A percentile compares a stretch with the other conserved stretches of the same genome.
These are phyloP conservation scores for Hyaloperonospora brassicae DNA, from an alignment of 352 stramenopile genomes.

Conservation along the genomic window DNA sequence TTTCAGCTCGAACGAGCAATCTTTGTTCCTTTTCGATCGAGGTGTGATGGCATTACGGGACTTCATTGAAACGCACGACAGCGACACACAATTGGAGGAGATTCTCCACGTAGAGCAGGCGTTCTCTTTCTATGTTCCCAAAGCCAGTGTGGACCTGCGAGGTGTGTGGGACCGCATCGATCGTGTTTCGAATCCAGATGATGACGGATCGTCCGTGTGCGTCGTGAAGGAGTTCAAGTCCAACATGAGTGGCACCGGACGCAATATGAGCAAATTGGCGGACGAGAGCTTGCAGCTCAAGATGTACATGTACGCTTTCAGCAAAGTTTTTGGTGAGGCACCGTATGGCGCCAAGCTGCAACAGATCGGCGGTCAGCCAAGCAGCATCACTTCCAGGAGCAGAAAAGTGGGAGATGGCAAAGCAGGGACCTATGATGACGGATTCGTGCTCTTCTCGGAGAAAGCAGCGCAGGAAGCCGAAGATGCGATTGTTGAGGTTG, in stretches of 20 bases:
- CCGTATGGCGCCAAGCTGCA: slow-evolving; percentile 52
- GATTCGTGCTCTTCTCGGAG: slow-evolving; percentile 37
- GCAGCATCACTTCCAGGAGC: slow-evolving; percentile 4
- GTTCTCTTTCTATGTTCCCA: slow-evolving; percentile 45
- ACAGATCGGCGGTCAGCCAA: slow-evolving; percentile 35
- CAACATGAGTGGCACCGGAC: slow-evolving; percentile 44
- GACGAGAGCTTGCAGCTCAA: slow-evolving; percentile 73
- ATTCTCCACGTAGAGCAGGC: slow-evolving; percentile 55
- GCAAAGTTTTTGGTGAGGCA: slow-evolving; percentile 40
- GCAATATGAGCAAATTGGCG: slow-evolving; percentile 47
- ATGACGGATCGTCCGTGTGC: slow-evolving; percentile 10
- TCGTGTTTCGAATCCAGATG: slow-evolving; percentile 5
- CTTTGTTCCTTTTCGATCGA: slow-evolving; percentile 29
- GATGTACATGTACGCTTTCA: slow-evolving; percentile 75
- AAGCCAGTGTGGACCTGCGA: slow-evolving; percentile 44
- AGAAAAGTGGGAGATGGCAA: slow-evolving; percentile 8
- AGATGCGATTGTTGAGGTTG: slow-evolving; percentile 32
- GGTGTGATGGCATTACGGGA: slow-evolving; percentile 29
- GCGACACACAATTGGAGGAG: slow-evolving; percentile 15
- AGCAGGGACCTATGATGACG: slow-evolving; percentile 15
- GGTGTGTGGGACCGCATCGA: slow-evolving; percentile 81
- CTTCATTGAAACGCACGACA: slow-evolving; percentile 38
- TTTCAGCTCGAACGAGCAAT: slow-evolving; percentile 36
- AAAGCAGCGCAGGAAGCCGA: slow-evolving; percentile 29
- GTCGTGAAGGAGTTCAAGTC: slow-evolving; percentile 84